Evolutionary conservation across 192 early-diverging fungal genomes (phyloP), one percentile per base, ranked within the genome.

Genomic region (Coemansia sp.): DNA sequence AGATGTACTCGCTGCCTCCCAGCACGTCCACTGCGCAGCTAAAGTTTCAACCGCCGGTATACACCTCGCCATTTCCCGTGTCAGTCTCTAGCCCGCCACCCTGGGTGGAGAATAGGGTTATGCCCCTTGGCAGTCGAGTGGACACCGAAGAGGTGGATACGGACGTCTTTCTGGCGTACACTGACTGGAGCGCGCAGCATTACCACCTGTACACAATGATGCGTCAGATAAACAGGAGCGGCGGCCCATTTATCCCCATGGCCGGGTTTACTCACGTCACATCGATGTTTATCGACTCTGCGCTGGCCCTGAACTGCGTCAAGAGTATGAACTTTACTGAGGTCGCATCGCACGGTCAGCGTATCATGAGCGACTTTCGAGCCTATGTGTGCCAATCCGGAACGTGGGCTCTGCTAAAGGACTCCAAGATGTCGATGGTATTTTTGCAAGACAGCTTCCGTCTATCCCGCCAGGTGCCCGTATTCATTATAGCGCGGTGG

Each of bases 221-320:
- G 34, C 68, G 52, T 31, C 79, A 78, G 80, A 66, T 76, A 1
- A 24, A 68, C 3, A 67, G 65, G 20, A 65, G 15, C 29, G 62
- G 77, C 42, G 62, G 27, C 62, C 18, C 61, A 18, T 66, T 79
- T 16, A 54, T 60, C 51, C 34, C 74, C 15, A 69, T 79, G 12
- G 68, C 73, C 2, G 67, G 72, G 65, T 84, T 75, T 34, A 72
- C 60, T n/a, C 74, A 85, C 62, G 74, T 71, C 16, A 49, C 83
- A 0, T 78, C 83, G 8, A 69, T 85, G 74, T 81, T 71, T 55
- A 85, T 85, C 66, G 76, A 81, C 49, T 67, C 83, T 5, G 79
- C 64, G 33, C 66, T 81, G 16, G 75, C 80, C 42, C 31, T 71
- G 72, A 76, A 75, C 29, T 75, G 64, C 61, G 65, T 85, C 13